Evolutionary conservation across 2,329 filamentous ascomycete genomes (phyloP).

Genomic region (Raffaelea deltoideospora): DNA sequence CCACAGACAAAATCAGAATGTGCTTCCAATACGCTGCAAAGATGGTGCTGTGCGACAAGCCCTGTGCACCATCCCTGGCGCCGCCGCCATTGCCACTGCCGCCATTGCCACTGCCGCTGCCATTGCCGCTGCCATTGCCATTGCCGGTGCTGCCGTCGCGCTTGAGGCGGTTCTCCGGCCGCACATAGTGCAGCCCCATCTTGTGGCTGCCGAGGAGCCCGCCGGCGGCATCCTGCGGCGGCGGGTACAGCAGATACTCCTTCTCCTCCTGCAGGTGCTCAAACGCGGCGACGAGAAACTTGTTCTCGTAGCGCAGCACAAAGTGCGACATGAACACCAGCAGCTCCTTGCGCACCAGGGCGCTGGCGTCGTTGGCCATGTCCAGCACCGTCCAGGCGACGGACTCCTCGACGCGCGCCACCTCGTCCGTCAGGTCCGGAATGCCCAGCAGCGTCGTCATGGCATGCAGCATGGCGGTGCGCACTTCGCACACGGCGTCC

Average conservation of each 20-base stretch:
- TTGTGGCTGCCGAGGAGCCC: conserved; percentile 49
- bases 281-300: conserved; percentile 81
- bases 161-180: conserved; percentile 38
- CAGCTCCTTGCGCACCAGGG: conserved; percentile 84
- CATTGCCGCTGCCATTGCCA: too few relatives aligned
- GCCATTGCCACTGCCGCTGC: conserved; percentile 5
- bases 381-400: conserved; percentile 79
- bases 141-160: conserved; percentile 40
- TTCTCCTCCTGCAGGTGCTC: conserved; percentile 81
- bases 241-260: conserved; percentile 45
- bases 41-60: conserved; percentile 70
- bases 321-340: conserved; percentile 90
- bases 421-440: conserved; percentile 78
- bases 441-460: conserved; percentile 91
- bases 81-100: too few relatives aligned
- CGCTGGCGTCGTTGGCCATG: conserved; percentile 87
- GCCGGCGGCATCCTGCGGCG: conserved; percentile 32
- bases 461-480: conserved; percentile 84
- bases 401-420: conserved; percentile 78
- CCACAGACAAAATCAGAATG: conserved; percentile 74
- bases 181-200: conserved; percentile 47
- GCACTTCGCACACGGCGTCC: conserved; percentile 81
- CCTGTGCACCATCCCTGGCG: conserved; percentile 39
- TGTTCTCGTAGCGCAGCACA: conserved; percentile 76
- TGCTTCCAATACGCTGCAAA: conserved; percentile 94